Percentiles rank a stretch among this genome's conserved stretches.
These are phyloP conservation scores for Phalaenopsis hybrid DNA, from an alignment of 116 monocot genomes.

Conservation along the genomic window DNA sequence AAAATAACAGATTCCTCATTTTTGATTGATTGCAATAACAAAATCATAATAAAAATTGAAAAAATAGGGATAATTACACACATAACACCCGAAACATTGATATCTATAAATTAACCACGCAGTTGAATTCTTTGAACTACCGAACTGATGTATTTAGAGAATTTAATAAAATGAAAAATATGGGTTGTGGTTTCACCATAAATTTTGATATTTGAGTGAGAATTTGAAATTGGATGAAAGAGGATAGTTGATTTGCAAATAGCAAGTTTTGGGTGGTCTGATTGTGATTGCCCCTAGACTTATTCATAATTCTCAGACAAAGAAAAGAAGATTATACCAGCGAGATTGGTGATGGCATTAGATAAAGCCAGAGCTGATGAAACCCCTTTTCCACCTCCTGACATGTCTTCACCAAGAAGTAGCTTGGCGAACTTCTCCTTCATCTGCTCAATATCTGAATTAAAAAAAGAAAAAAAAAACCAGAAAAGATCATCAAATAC, in stretches of 20 bases:
- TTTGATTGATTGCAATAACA: conserved; percentile 1
- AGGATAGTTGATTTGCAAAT: too few relatives aligned
- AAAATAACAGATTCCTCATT: background rate
- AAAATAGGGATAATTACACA: too few relatives aligned
- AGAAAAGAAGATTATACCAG: conserved; percentile 30
- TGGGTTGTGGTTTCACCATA: too few relatives aligned
- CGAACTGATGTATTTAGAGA: too few relatives aligned
- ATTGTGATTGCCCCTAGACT: too few relatives aligned
- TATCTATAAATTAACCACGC: too few relatives aligned
- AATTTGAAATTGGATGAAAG: too few relatives aligned
- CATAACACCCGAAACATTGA: too few relatives aligned
- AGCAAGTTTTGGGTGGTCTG: too few relatives aligned
- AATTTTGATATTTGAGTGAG: too few relatives aligned
- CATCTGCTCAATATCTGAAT: conserved; percentile 63
- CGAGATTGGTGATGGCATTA: conserved; percentile 88
- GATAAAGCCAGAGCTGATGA: conserved; percentile 83
- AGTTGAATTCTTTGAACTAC: too few relatives aligned
- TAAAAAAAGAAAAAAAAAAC: background rate
- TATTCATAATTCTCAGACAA: background rate
- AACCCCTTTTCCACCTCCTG: conserved; percentile 81
- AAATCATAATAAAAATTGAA: background rate
- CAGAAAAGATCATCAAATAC: background rate
- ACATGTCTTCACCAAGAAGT: conserved; percentile 90
- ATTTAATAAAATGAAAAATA: too few relatives aligned
- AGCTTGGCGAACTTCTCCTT: conserved; percentile 86